Conservation (phyloP, 768 basidiomycete species). For the Hygrocybe punicea region DNA sequence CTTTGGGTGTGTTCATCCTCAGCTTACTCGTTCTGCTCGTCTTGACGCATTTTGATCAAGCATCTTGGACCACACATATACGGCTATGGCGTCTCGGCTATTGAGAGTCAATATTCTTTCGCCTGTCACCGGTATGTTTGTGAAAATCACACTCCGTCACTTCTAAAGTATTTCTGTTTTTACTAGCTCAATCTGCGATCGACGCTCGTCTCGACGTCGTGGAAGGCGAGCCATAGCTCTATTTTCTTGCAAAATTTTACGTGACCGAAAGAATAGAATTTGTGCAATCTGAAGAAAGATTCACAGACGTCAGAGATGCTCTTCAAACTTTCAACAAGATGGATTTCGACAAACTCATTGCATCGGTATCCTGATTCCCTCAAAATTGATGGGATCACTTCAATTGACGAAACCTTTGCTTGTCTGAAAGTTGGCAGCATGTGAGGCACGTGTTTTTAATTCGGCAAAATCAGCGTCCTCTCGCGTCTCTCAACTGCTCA, state of each 20-base stretch:
- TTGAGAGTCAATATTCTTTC: conserved; percentile 78
- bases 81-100: conserved; percentile 85
- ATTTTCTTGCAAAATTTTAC: too few species aligned
- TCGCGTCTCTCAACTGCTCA: conserved; percentile 75
- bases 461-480: conserved; percentile 62
- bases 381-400: not conserved
- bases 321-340: conserved; percentile 70
- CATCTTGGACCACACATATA: conserved; percentile 75
- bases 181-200: conserved; percentile 56
- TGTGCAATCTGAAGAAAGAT: conserved; percentile 70
- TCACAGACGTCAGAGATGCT: conserved; percentile 62
- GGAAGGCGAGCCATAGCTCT: conserved; percentile 50
- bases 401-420: not conserved
- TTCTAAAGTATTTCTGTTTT: not conserved
- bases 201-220: conserved; percentile 85
- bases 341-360: conserved; percentile 87
- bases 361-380: conserved; percentile 44
- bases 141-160: not conserved
- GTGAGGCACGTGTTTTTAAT: conserved; percentile 52
- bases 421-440: conserved; percentile 56
- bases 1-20: conserved; percentile 56
- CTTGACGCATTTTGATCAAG: conserved; percentile 33
- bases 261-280: conserved; percentile 49
- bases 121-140: conserved; percentile 61
- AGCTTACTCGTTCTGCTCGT: not conserved